These are phyloP conservation scores for Penicillium digitatum DNA, from an alignment of 2,329 filamentous ascomycete species.

Conservation along the genomic window DNA sequence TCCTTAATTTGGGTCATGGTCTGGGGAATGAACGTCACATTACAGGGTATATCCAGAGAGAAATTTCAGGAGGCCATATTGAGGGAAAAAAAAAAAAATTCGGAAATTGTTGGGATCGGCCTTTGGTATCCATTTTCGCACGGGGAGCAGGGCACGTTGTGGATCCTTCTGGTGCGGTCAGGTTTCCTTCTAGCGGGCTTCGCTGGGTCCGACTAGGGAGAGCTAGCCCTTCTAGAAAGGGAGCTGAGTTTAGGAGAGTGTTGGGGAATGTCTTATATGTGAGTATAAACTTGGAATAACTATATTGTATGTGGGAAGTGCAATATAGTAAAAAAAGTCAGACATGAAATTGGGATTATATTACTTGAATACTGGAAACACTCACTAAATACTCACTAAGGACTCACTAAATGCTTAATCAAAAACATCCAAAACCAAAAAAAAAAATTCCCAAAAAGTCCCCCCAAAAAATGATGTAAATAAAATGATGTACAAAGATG, in stretches of 20 bases:
- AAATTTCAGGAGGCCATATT: constrained; percentile 2
- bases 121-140: constrained; percentile 29
- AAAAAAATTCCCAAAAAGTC: background rate
- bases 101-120: constrained; percentile 30
- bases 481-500: constrained; percentile 16
- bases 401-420: background rate
- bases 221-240: constrained; percentile 11
- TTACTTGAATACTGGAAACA: background rate
- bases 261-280: background rate
- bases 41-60: background rate
- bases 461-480: constrained; percentile 8
- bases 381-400: background rate
- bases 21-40: constrained; percentile 5
- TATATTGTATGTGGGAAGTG: background rate
- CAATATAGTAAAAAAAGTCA: background rate
- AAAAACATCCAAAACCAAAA: background rate
- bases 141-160: constrained; percentile 33
- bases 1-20: background rate
- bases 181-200: constrained; percentile 31
- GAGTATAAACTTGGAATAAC: background rate
- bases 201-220: constrained; percentile 23
- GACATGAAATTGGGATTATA: background rate
- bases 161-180: constrained; percentile 36
- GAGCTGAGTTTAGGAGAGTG: constrained; percentile 1
- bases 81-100: background rate